Evolutionary conservation across 208 protist species (phyloP), one percentile per base, ranked within the genome.

Genomic region (Acanthamoeba triangularis): DNA sequence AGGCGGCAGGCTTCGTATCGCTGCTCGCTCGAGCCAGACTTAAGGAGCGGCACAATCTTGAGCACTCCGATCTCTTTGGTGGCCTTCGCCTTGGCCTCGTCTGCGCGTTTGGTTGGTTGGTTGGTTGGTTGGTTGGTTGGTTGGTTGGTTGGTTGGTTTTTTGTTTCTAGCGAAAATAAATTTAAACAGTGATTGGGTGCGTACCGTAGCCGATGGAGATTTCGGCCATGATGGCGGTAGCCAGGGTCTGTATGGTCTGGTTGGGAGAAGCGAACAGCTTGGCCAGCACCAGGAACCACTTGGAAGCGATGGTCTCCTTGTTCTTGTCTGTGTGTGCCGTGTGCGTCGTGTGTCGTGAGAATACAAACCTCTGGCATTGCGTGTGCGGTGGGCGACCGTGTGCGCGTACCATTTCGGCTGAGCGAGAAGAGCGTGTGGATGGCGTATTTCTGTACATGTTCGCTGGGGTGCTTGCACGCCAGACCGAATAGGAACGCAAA

Each of bases 211-310:
- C 37, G n/a, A 78, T 78, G 37, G 69, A 78, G n/a, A 78, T 78
- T n/a, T 78, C 69, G 37, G 69, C 69, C 69, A 78, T 78, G 69
- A 78, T 78, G 69, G 69, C 69, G 69, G 69, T 23, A n/a, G 69
- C 69, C 69, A 78, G 30, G 14, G 69, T 78, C 37, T 49, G 72
- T 16, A 80, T 49, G 13, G 28, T 23, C 13, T 33, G 25, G 37
- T 80, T 80, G 69, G 69, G 23, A 3, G 78, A 85, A 30, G 61
- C 72, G 33, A 80, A 78, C 23, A 78, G 69, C 69, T 78, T 78
- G 69, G 69, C 69, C 69, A 78, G 37, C n/a, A 78, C 69, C 23
- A 78, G 69, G 69, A 78, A 78, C 69, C 69, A 78, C 69, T 78
- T 78, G 69, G 30, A 7, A 2, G 69, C 30, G 37, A 78, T 78